Base-by-base conservation (phyloP, 1,284 basidiomycete species). In the Papiliotrema flavescens region DNA sequence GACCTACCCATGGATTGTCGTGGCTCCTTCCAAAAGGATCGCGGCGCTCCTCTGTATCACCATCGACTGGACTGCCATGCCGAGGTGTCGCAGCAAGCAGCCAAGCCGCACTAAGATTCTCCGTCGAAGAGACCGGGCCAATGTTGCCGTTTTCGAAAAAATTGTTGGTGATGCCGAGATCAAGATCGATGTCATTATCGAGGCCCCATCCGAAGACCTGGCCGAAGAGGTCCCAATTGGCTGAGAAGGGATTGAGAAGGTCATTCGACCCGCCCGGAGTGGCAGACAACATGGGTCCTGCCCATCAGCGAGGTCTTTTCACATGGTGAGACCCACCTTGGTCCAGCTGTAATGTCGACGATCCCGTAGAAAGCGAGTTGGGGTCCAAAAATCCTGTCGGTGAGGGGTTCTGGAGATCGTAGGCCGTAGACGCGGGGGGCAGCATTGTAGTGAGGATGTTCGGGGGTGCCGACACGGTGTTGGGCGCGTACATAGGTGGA, bases 121-220 rank as follows among this genome's bases (percentile, higher is more conserved):
- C 66, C 17, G 65, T 68, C 17, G 66, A 64, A 26, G 57, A 59
- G 13, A 61, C 60, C 2, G 63, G 64, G 14, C 63, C 68, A 9
- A 64, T 51, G 13, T 60, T 60, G 32, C 49, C 56, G 17, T 61
- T 61, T n/a, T 63, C 58, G 45, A 62, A 63, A 56, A 65, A 60
- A 41, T 48, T 60, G 45, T 56, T 63, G 36, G 60, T 56, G 11
- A 67, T 39, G 14, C 65, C 65, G 15, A 68, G 53, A 47, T 62
- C 64, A 36, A 59, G 49, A 54, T 67, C 66, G 34, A 63, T 65
- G 51, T 62, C 59, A 36, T 54, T 55, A 34, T 68, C 63, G 6
- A 64, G 56, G 11, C 63, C 66, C 68, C 68, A 70, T 19, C 68
- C 68, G 43, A 70, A 68, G 9, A 66, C 60, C 35, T 70, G 63